These are phyloP conservation scores for Zygnema circumcarinatum DNA, from an alignment of 139 green algal genomes.

Conservation along the genomic window DNA sequence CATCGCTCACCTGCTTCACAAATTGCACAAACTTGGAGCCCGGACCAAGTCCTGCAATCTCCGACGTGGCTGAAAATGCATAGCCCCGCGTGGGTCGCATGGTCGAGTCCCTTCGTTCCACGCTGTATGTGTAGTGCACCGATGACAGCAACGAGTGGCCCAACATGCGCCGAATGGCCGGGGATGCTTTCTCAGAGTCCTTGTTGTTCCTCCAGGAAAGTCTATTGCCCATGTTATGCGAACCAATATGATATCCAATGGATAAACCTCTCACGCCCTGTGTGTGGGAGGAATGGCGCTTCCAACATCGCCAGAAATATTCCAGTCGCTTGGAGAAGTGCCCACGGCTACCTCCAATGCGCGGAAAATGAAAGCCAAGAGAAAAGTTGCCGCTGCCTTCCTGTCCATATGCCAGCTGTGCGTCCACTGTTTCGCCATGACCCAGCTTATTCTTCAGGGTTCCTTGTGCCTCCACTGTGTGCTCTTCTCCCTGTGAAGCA, in stretches of 20 bases:
- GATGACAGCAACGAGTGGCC: conserved; percentile 52
- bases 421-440: conserved; percentile 33
- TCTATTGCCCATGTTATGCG: conserved; percentile 38
- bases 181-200: not conserved
- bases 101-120: conserved; percentile 36
- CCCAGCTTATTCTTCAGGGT: conserved; percentile 19
- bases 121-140: conserved; percentile 27
- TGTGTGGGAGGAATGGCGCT: conserved; percentile 31
- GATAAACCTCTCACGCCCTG: conserved; percentile 6
- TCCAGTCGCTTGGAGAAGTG: not conserved
- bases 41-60: conserved; percentile 43
- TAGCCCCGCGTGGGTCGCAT: conserved; percentile 43
- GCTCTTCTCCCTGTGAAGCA: conserved; percentile 29
- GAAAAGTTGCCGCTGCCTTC: conserved; percentile 15
- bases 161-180: conserved; percentile 24
- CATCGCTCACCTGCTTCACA: conserved; percentile 31
- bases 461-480: conserved; percentile 31
- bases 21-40: conserved; percentile 20
- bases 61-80: conserved; percentile 7
- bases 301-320: conserved; percentile 26
- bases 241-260: not conserved
- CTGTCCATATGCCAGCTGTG: not conserved
- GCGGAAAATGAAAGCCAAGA: conserved; percentile 25
- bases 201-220: conserved; percentile 45
- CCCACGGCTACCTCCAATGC: not conserved